Evolutionary conservation across 2,329 filamentous ascomycete species (phyloP).

Genomic region (Neocatenulostroma microsporum): DNA sequence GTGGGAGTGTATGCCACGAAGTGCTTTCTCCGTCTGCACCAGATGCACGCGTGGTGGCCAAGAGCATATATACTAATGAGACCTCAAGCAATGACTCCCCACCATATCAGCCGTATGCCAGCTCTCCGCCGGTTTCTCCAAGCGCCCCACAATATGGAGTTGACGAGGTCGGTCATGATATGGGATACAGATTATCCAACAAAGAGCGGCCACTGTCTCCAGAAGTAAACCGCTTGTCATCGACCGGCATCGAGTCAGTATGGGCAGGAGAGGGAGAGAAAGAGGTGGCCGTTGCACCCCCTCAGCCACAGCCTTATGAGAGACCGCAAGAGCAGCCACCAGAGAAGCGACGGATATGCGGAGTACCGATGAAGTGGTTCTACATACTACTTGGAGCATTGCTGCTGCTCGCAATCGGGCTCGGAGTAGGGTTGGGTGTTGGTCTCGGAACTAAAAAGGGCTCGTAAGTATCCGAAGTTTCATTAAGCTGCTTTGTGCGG

Average conservation of each 20-base stretch:
- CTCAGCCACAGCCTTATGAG: constrained; percentile 11
- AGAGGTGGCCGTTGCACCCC: constrained; percentile 20
- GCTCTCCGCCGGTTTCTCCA: no score
- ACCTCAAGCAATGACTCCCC: constrained; percentile 21
- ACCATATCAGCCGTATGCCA: constrained; percentile 19
- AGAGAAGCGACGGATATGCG: constrained; percentile 16
- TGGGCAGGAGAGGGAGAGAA: constrained; percentile 22
- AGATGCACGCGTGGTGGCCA: no score
- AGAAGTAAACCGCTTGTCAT: constrained; percentile 17
- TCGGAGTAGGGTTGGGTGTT: constrained; percentile 32
- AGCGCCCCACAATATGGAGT: constrained; percentile 14
- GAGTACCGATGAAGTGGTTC: constrained; percentile 15
- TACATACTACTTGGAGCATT: constrained; percentile 17
- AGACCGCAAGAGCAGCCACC: constrained; percentile 2
- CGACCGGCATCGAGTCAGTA: constrained; percentile 23
- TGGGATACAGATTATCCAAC: constrained; percentile 15
- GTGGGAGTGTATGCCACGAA: no score
- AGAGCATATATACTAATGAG: no score
- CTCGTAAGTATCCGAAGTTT: no score
- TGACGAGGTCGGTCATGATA: constrained; percentile 8
- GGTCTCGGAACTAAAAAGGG: constrained; percentile 29
- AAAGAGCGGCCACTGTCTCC: constrained; percentile 20
- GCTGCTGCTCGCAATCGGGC: constrained; percentile 25
- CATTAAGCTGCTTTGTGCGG: constrained; percentile 6
- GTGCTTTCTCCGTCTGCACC: no score